These are phyloP conservation scores for Aureobasidium sp. DNA, from an alignment of 2,329 filamentous ascomycete genomes.

Conservation along the genomic window DNA sequence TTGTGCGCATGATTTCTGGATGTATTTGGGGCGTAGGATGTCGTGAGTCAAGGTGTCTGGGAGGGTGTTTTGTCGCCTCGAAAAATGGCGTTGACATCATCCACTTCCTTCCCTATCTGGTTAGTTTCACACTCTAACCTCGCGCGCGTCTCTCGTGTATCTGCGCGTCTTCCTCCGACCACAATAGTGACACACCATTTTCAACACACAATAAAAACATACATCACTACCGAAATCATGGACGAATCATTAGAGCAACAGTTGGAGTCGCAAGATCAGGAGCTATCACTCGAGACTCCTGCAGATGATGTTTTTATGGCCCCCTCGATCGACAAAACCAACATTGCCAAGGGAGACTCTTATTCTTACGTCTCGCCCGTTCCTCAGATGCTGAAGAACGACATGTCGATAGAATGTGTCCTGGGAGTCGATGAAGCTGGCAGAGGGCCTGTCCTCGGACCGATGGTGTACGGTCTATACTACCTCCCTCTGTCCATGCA, in stretches of 20 bases:
- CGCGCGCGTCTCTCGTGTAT: neutral
- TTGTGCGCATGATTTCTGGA: slow-evolving; percentile 8
- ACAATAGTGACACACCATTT: neutral
- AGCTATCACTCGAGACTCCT: slow-evolving; percentile 30
- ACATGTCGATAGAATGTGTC: slow-evolving; percentile 56
- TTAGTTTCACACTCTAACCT: neutral
- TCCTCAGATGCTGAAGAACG: slow-evolving; percentile 33
- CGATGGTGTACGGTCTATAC: slow-evolving; percentile 63
- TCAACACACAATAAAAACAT: neutral
- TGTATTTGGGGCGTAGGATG: no score
- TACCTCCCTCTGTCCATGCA: slow-evolving; percentile 61
- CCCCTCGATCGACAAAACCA: slow-evolving; percentile 37
- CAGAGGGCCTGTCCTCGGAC: slow-evolving; percentile 83
- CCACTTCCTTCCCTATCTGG: neutral
- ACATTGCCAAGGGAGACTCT: slow-evolving; percentile 38
- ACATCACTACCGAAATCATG: slow-evolving; percentile 24
- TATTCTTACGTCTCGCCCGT: slow-evolving; percentile 44
- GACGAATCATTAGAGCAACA: slow-evolving; percentile 27
- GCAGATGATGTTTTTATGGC: slow-evolving; percentile 38
- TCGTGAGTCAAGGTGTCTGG: no score
- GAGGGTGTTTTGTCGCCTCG: no score
- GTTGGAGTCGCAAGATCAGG: slow-evolving; percentile 23
- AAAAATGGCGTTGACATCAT: no score
- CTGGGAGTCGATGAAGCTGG: slow-evolving; percentile 92
- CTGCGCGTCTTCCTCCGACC: no score